Base-by-base conservation (phyloP, 495 filamentous ascomycete genomes). In the Choiromyces venosus region DNA sequence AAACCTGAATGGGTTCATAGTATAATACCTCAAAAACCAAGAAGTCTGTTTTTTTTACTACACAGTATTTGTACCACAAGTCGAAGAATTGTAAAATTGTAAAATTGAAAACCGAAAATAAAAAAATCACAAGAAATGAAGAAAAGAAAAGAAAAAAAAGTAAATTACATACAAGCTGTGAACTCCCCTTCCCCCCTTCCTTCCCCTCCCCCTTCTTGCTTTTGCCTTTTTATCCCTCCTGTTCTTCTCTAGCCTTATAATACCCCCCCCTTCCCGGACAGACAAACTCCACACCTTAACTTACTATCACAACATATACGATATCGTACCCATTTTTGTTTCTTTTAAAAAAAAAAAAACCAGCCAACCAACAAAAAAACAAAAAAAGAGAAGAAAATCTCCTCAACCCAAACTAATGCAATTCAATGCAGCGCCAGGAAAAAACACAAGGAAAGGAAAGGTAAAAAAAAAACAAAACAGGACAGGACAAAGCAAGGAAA, bases 161-260 rank as follows among this genome's bases (percentile, higher is more conserved):
- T 76, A 77, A 77, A 73, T 76, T 74, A 73, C 71, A 77, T 74
- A 77, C 69, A 77, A 76, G 56, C 73, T 72, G 61, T 75, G 78
- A 79, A 69, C 73, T 66, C 69, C 66, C 38, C 71, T 77, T 76
- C 71, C 71, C 76, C 5, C 18, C 42, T 6, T 46, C 42, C 19
- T 46, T 46, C 4, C 42, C 42, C 42, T 46, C 19, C n/a, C 19
- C 19, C n/a, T n/a, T n/a, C n/a, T n/a, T n/a, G n/a, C n/a, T n/a
- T n/a, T n/a, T n/a, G n/a, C 46, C 46, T 25, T 29, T n/a, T 56
- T 25, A 9, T 9, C 8, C 12, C 14, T 56, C 46, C 46, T 29
- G 3, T 19, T 29, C 46, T 10, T 56, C 46, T 29, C n/a, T 29
- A 14, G 46, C 29, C 46, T 29, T 14, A 25, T 14, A 10, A 2